A percentile compares a stretch with the other conserved stretches of the same genome.
These are phyloP conservation scores for Pisolithus marmoratus DNA, from an alignment of 768 basidiomycete genomes.

Conservation along the genomic window DNA sequence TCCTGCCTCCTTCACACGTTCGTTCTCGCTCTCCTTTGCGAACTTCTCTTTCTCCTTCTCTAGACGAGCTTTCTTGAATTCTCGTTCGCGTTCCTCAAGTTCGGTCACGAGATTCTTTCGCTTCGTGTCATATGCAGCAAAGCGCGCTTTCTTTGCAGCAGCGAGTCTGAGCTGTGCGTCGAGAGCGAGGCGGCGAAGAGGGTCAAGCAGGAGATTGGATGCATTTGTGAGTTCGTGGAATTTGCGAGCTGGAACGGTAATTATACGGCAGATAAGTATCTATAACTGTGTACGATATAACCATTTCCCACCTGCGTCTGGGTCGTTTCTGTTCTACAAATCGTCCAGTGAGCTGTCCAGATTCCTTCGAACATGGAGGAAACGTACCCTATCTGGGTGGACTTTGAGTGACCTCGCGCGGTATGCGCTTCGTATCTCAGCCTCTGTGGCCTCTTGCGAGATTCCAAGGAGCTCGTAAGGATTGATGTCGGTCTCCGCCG, in stretches of 20 bases:
- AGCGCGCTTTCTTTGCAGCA: constrained; percentile 65
- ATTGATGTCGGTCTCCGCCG: constrained; percentile 53
- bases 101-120: constrained; percentile 71
- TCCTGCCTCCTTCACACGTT: constrained; percentile 72
- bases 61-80: constrained; percentile 63
- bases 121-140: constrained; percentile 63
- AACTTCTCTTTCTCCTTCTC: constrained; percentile 59
- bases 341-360: constrained; percentile 1
- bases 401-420: constrained; percentile 77
- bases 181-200: constrained; percentile 68
- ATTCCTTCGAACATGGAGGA: constrained; percentile 4
- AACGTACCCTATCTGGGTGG: constrained; percentile 76
- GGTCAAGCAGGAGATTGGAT: constrained; percentile 77
- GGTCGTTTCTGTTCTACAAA: constrained; percentile 68
- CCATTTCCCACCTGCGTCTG: constrained; percentile 54
- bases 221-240: constrained; percentile 83
- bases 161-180: constrained; percentile 75
- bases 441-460: constrained; percentile 60
- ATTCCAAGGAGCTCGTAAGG: constrained; percentile 71
- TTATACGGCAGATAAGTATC: not conserved
- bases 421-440: constrained; percentile 76
- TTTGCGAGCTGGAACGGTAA: constrained; percentile 48
- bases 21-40: constrained; percentile 53
- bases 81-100: constrained; percentile 72
- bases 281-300: no score